Percentiles rank a stretch among this genome's conserved stretches.
These are phyloP conservation scores for Quercus phellos DNA, from an alignment of 331 rosid genomes.

Conservation along the genomic window DNA sequence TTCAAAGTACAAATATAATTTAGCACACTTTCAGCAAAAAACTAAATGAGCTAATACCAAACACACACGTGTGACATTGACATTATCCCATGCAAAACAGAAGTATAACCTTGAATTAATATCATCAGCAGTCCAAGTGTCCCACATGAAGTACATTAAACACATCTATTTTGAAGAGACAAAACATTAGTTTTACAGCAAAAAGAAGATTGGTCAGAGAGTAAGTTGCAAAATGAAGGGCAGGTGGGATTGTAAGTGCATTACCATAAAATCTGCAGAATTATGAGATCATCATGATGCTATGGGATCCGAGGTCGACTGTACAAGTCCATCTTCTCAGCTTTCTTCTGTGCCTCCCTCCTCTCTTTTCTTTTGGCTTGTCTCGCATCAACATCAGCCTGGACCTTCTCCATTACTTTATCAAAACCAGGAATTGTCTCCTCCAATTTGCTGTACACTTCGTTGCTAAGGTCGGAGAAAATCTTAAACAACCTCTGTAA, in stretches of 20 bases:
- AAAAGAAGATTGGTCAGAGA: not conserved
- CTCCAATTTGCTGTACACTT: slow-evolving; percentile 20
- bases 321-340: not conserved
- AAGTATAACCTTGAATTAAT: not conserved
- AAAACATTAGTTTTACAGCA: not conserved
- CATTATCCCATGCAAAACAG: not conserved
- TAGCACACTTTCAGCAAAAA: too few relatives aligned
- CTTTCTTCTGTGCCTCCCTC: slow-evolving; percentile 34
- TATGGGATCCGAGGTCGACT: slow-evolving; percentile 1
- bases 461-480: slow-evolving; percentile 17
- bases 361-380: slow-evolving; percentile 15
- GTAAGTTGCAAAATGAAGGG: not conserved
- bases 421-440: slow-evolving; percentile 51
- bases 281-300: not conserved
- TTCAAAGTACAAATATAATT: too few relatives aligned
- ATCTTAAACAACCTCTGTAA: slow-evolving; percentile 41
- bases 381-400: slow-evolving; percentile 19
- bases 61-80: too few relatives aligned
- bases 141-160: not conserved
- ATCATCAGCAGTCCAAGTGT: not conserved
- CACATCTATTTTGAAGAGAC: not conserved
- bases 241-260: not conserved
- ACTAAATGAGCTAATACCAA: too few relatives aligned
- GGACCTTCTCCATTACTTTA: slow-evolving; percentile 30
- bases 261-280: slow-evolving; percentile 13